Conservation (phyloP, 495 filamentous ascomycete genomes). For the Halenospora varia region DNA sequence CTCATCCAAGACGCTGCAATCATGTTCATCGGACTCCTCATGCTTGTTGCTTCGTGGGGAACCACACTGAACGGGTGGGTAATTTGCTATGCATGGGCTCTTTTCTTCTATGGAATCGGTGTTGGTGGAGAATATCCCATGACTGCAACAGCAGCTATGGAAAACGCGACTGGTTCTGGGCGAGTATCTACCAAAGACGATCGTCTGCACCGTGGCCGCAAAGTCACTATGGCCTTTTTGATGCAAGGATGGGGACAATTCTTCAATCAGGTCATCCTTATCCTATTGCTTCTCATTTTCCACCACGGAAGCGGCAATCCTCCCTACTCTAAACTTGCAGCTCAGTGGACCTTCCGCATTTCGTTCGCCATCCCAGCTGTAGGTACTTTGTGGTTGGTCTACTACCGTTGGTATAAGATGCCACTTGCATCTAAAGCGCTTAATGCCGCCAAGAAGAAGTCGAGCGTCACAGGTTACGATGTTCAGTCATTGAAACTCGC, state of each 20-base stretch:
- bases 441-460: constrained; percentile 72
- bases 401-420: constrained; percentile 91
- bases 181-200: constrained; percentile 85
- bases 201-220: constrained; percentile 87
- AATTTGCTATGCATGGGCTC: constrained; percentile 84
- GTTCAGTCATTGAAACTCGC: constrained; percentile 70
- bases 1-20: constrained; percentile 88
- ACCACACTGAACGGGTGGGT: constrained; percentile 82
- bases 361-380: constrained; percentile 82
- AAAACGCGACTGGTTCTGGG: constrained; percentile 79
- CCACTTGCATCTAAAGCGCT: constrained; percentile 67
- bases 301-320: constrained; percentile 63
- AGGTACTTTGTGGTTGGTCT: constrained; percentile 87
- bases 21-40: constrained; percentile 84
- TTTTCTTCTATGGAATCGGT: constrained; percentile 88
- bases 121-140: constrained; percentile 95
- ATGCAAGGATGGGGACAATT: constrained; percentile 98
- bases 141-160: constrained; percentile 93
- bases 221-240: constrained; percentile 87
- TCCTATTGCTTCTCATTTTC: constrained; percentile 75
- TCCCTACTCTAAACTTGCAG: constrained; percentile 65
- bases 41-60: constrained; percentile 86
- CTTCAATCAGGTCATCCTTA: constrained; percentile 81
- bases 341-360: constrained; percentile 82
- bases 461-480: constrained; percentile 83